These are phyloP conservation scores for Juglanconis sp. DNA, from an alignment of 2,329 filamentous ascomycete species.

Conservation along the genomic window DNA sequence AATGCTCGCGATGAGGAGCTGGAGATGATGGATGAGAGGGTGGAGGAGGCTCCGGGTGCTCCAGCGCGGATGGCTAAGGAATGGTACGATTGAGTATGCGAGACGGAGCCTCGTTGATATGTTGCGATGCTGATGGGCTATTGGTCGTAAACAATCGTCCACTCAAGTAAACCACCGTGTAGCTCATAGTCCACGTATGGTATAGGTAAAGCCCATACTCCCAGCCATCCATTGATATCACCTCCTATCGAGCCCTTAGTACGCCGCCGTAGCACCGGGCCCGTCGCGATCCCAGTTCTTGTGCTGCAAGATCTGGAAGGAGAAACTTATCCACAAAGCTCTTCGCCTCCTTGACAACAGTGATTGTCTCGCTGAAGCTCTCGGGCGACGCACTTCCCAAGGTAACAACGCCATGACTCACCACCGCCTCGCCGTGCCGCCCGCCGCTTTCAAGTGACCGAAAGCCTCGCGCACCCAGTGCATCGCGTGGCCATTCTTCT, in stretches of 20 bases:
- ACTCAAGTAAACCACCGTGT: too few relatives aligned
- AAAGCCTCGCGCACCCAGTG: constrained; percentile 81
- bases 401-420: constrained; percentile 78
- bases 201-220: too few relatives aligned
- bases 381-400: constrained; percentile 50
- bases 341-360: constrained; percentile 63
- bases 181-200: too few relatives aligned
- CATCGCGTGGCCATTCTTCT: constrained; percentile 66
- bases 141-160: too few relatives aligned
- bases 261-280: constrained; percentile 63
- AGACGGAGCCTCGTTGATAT: too few relatives aligned
- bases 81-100: too few relatives aligned
- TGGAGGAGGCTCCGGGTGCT: too few relatives aligned
- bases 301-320: constrained; percentile 66
- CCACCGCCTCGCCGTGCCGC: constrained; percentile 62
- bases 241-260: constrained; percentile 47
- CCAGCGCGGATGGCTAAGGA: too few relatives aligned
- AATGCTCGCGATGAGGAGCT: too few relatives aligned
- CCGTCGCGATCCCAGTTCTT: constrained; percentile 72
- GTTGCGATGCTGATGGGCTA: too few relatives aligned
- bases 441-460: constrained; percentile 77
- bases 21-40: too few relatives aligned
- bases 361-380: constrained; percentile 57
- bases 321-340: constrained; percentile 71
- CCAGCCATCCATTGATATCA: too few relatives aligned